Conservation (phyloP, 1,139 yeast species). For the Yamadazyma conglobata region DNA sequence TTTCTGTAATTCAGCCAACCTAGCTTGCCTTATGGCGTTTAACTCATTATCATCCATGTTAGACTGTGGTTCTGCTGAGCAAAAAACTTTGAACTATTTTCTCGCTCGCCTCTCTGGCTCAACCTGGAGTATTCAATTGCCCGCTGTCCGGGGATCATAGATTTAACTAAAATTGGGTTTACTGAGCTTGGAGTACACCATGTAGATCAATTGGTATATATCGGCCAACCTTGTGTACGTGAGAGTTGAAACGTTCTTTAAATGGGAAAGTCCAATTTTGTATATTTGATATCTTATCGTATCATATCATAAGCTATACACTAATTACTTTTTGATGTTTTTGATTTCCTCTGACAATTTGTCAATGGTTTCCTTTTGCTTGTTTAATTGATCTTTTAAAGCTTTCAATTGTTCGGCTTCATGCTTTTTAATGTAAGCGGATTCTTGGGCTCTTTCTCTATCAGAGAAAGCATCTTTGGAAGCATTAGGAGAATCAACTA, state of each 20-base stretch:
- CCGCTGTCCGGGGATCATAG: too few species aligned
- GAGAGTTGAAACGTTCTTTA: too few species aligned
- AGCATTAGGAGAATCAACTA: constrained; percentile 23
- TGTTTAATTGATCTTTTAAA: constrained; percentile 43
- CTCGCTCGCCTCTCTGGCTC: not conserved
- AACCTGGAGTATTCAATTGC: too few species aligned
- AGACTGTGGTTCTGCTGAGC: not conserved
- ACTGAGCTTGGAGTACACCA: too few species aligned
- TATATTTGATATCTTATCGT: too few species aligned
- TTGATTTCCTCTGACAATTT: constrained; percentile 42
- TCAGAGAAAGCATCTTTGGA: constrained; percentile 36
- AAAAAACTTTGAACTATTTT: not conserved
- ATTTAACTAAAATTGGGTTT: too few species aligned
- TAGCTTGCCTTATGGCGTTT: constrained; percentile 84
- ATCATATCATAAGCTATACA: too few species aligned
- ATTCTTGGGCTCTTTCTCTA: constrained; percentile 46
- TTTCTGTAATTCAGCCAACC: constrained; percentile 76
- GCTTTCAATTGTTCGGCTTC: constrained; percentile 49
- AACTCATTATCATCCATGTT: constrained; percentile 75
- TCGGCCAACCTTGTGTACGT: too few species aligned
- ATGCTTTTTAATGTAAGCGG: constrained; percentile 42
- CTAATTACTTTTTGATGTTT: constrained; percentile 29
- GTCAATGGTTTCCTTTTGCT: constrained; percentile 44
- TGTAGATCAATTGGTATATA: too few species aligned
- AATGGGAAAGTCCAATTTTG: too few species aligned